phyloP scores from a whole-genome alignment of 768 basidiomycete genomes.

The Boletus speciosus region DNA sequence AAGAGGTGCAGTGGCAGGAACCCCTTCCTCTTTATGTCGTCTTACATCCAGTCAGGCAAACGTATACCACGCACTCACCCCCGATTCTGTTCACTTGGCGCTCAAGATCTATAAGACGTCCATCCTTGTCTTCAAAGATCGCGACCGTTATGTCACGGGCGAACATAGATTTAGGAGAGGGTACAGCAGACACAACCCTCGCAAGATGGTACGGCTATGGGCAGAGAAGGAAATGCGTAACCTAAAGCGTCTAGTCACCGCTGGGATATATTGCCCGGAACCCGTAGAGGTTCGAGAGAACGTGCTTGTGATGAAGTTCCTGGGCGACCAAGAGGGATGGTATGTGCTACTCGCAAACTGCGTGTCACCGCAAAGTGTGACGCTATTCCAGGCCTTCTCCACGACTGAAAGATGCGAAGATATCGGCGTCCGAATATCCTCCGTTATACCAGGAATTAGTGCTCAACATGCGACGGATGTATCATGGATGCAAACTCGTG shows the following conservation, averaged over 20 bases:
- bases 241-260: constrained; percentile 75
- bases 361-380: constrained; percentile 1
- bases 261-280: constrained; percentile 83
- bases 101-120: constrained; percentile 99
- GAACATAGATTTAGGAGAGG: constrained; percentile 94
- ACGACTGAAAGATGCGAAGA: constrained; percentile 83
- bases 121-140: constrained; percentile 94
- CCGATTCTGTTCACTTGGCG: constrained; percentile 62
- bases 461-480: constrained; percentile 78
- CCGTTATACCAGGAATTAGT: constrained; percentile 77
- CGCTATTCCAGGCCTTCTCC: constrained; percentile 72
- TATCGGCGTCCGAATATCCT: constrained; percentile 48
- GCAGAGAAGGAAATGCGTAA: constrained; percentile 99
- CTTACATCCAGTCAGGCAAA: constrained; percentile 66
- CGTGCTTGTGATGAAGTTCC: constrained; percentile 92
- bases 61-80: constrained; percentile 85
- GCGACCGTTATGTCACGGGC: constrained; percentile 95
- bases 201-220: constrained; percentile 99
- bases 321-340: constrained; percentile 83
- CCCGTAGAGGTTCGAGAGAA: constrained; percentile 94
- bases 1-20: constrained; percentile 62
- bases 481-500: constrained; percentile 86
- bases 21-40: neutral
- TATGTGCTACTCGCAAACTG: constrained; percentile 35
- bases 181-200: constrained; percentile 84